Percentiles rank a stretch among this genome's conserved stretches.
Conservation (phyloP, 768 basidiomycete species). For the Leucocoprinus sp. region DNA sequence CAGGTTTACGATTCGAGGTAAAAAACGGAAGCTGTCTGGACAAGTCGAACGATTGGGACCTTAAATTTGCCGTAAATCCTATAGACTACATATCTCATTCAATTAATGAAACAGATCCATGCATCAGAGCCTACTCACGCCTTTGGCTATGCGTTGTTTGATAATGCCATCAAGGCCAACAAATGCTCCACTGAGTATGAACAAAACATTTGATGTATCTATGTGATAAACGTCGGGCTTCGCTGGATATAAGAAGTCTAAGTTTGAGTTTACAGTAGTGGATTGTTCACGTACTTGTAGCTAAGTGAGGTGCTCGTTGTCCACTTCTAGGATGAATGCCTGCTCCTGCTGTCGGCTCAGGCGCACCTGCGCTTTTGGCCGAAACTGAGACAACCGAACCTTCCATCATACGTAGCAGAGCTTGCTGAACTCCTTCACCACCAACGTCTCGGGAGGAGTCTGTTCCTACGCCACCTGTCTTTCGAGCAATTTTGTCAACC, state of each 20-base stretch:
- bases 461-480: constrained; percentile 38
- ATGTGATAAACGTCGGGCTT: constrained; percentile 68
- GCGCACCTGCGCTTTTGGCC: constrained; percentile 48
- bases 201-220: constrained; percentile 88
- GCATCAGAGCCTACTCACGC: constrained; percentile 41
- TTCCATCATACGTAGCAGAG: constrained; percentile 89
- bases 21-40: constrained; percentile 56
- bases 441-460: constrained; percentile 83
- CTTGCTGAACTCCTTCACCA: constrained; percentile 95
- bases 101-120: constrained; percentile 5
- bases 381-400: constrained; percentile 80
- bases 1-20: constrained; percentile 57
- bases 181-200: constrained; percentile 92
- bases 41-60: constrained; percentile 25
- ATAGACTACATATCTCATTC: constrained; percentile 56
- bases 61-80: constrained; percentile 52
- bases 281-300: constrained; percentile 23
- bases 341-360: constrained; percentile 36
- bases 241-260: constrained; percentile 18
- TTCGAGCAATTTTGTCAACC: constrained; percentile 85
- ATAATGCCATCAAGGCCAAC: constrained; percentile 85
- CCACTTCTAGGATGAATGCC: constrained; percentile 43
- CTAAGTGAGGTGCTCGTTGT: constrained; percentile 37
- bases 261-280: background rate
- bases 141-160: constrained; percentile 72